Conservation (phyloP, 108 stramenopile species). For the Skeletonema costatum region DNA sequence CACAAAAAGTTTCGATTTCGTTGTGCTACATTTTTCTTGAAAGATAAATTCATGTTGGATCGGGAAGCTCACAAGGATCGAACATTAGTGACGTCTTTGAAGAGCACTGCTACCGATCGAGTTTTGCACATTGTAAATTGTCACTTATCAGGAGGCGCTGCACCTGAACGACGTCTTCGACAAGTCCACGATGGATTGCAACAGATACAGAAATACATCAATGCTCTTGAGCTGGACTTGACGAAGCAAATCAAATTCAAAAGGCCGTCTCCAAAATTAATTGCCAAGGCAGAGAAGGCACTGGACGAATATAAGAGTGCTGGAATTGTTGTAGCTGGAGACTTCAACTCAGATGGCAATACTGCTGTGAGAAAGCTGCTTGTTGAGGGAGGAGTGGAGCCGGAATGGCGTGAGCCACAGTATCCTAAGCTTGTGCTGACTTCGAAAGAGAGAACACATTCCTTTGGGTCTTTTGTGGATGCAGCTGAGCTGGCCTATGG, state of each 20-base stretch:
- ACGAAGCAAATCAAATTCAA: slow-evolving; percentile 23
- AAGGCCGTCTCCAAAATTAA: slow-evolving; percentile 21
- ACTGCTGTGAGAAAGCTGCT: slow-evolving; percentile 63
- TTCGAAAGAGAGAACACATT: slow-evolving; percentile 13
- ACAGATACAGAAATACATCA: slow-evolving; percentile 44
- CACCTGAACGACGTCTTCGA: slow-evolving; percentile 77
- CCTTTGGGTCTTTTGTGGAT: slow-evolving; percentile 28
- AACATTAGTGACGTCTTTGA: slow-evolving; percentile 77
- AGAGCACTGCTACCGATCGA: slow-evolving; percentile 4
- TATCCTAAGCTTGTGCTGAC: slow-evolving; percentile 28
- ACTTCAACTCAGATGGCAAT: slow-evolving; percentile 76
- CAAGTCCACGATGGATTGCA: slow-evolving; percentile 81
- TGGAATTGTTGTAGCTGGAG: slow-evolving; percentile 74
- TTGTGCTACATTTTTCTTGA: slow-evolving; percentile 87
- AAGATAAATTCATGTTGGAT: slow-evolving; percentile 55
- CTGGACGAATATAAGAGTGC: slow-evolving; percentile 28
- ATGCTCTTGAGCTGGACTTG: slow-evolving; percentile 16
- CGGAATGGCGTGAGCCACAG: slow-evolving; percentile 47
- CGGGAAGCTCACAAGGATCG: slow-evolving; percentile 87
- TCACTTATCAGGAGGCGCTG: slow-evolving; percentile 84
- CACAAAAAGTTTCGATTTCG: slow-evolving; percentile 80
- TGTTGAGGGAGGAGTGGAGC: slow-evolving; percentile 66
- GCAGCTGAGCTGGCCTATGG: slow-evolving; percentile 38
- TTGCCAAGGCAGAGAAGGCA: slow-evolving; percentile 14
- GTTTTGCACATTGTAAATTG: slow-evolving; percentile 80